These are phyloP conservation scores for Chaetomium tenue DNA, from an alignment of 495 filamentous ascomycete genomes.

Conservation along the genomic window DNA sequence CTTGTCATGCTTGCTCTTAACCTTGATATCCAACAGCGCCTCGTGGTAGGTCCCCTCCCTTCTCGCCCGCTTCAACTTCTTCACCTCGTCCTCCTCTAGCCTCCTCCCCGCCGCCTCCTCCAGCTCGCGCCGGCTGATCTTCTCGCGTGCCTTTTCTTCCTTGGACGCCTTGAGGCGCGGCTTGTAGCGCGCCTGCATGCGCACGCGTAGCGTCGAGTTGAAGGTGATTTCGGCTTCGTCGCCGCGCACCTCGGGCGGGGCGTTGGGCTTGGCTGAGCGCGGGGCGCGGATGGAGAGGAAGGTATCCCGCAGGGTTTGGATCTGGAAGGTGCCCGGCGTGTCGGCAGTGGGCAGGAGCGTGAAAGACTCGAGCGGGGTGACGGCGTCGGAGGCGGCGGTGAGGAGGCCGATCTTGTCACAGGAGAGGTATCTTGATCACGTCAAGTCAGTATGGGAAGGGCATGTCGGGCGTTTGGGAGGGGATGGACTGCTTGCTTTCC, in stretches of 20 bases:
- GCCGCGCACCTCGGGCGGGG: constrained; percentile 66
- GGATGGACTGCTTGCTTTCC: constrained; percentile 59
- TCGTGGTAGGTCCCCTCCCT: constrained; percentile 91
- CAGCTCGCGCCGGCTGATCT: constrained; percentile 82
- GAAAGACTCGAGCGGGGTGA: constrained; percentile 80
- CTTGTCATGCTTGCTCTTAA: constrained; percentile 97
- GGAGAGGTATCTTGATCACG: constrained; percentile 58
- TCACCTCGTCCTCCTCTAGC: constrained; percentile 83
- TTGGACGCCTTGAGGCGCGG: constrained; percentile 73
- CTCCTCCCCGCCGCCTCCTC: constrained; percentile 75
- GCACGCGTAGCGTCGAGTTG: constrained; percentile 73
- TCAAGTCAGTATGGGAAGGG: not conserved
- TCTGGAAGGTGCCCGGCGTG: constrained; percentile 62
- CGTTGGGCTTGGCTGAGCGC: constrained; percentile 41
- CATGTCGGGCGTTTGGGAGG: too few species aligned
- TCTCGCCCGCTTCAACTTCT: constrained; percentile 74
- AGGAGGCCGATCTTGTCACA: constrained; percentile 82
- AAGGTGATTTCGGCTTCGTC: constrained; percentile 71
- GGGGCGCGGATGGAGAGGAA: constrained; percentile 57
- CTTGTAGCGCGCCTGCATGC: constrained; percentile 92
- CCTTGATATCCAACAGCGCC: constrained; percentile 78
- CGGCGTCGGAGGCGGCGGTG: constrained; percentile 72
- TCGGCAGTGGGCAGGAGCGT: constrained; percentile 61
- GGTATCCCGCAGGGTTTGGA: constrained; percentile 63
- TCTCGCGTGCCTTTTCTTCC: constrained; percentile 75